These are phyloP conservation scores for Hypomyces rosellus DNA, from an alignment of 2,329 filamentous ascomycete genomes.

Conservation along the genomic window DNA sequence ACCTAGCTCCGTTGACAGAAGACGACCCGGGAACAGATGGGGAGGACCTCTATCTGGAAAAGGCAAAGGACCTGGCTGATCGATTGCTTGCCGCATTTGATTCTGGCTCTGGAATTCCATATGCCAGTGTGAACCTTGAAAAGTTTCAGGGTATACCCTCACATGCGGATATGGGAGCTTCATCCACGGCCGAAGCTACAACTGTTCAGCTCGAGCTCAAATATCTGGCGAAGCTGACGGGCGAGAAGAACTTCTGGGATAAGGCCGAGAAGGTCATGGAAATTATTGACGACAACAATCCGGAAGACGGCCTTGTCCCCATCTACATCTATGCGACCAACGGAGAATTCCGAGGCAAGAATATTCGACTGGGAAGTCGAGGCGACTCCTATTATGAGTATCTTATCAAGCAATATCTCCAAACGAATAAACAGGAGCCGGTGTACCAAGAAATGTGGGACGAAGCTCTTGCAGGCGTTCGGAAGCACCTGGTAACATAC, in stretches of 20 bases:
- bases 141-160: constrained; percentile 70
- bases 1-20: constrained; percentile 67
- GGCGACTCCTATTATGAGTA: constrained; percentile 99
- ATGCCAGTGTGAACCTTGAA: constrained; percentile 81
- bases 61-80: constrained; percentile 87
- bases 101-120: constrained; percentile 78
- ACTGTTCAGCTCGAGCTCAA: constrained; percentile 95
- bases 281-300: constrained; percentile 75
- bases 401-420: constrained; percentile 95
- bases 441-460: constrained; percentile 93
- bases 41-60: constrained; percentile 92
- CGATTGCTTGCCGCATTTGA: constrained; percentile 83
- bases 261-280: constrained; percentile 87
- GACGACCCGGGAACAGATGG: constrained; percentile 67
- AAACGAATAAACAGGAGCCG: constrained; percentile 79
- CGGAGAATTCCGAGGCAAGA: constrained; percentile 73
- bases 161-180: constrained; percentile 78
- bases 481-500: constrained; percentile 89
- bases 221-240: constrained; percentile 89
- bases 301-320: constrained; percentile 76
- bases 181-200: constrained; percentile 89
- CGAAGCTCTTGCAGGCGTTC: constrained; percentile 74
- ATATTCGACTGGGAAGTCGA: constrained; percentile 86
- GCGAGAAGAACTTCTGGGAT: constrained; percentile 89
- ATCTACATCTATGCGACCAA: constrained; percentile 80